A percentile compares a stretch with the other conserved stretches of the same genome.
Evolutionary conservation across 768 basidiomycete genomes (phyloP).

Genomic region (Pleurotus tuber-regium): DNA sequence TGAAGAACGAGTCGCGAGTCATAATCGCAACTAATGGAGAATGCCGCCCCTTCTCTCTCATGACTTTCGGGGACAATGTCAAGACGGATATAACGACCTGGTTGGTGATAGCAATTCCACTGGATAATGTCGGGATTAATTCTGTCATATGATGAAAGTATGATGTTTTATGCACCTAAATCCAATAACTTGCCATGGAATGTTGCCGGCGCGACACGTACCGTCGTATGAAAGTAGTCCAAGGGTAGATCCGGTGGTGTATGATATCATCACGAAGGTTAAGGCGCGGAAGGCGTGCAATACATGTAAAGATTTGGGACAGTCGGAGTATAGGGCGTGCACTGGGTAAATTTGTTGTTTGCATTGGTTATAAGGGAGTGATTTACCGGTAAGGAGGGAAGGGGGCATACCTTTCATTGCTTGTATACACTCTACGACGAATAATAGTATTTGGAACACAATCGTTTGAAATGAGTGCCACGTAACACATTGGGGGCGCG

Average conservation of each 20-base stretch:
- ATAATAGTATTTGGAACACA: constrained; percentile 1
- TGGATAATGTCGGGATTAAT: no score
- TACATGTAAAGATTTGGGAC: background rate
- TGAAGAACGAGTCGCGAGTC: constrained; percentile 5
- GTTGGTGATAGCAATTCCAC: background rate
- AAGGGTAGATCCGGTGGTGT: background rate
- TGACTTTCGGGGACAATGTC: background rate
- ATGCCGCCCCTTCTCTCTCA: background rate
- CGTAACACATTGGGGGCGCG: no score
- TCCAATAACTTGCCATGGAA: background rate
- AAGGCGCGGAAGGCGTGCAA: background rate
- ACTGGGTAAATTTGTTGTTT: background rate
- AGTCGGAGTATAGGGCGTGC: background rate
- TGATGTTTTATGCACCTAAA: background rate
- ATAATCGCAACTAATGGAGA: background rate
- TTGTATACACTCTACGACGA: constrained; percentile 2
- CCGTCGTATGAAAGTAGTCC: background rate
- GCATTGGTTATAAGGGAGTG: background rate
- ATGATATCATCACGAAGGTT: background rate
- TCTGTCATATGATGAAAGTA: no score
- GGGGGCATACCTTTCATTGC: background rate
- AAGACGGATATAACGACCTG: constrained; percentile 3
- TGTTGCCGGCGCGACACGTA: background rate
- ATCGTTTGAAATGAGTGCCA: background rate
- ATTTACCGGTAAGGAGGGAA: background rate